A percentile compares a stretch with the other conserved stretches of the same genome.
These are phyloP conservation scores for Xylaria sp. DNA, from an alignment of 2,329 filamentous ascomycete genomes.

Conservation along the genomic window DNA sequence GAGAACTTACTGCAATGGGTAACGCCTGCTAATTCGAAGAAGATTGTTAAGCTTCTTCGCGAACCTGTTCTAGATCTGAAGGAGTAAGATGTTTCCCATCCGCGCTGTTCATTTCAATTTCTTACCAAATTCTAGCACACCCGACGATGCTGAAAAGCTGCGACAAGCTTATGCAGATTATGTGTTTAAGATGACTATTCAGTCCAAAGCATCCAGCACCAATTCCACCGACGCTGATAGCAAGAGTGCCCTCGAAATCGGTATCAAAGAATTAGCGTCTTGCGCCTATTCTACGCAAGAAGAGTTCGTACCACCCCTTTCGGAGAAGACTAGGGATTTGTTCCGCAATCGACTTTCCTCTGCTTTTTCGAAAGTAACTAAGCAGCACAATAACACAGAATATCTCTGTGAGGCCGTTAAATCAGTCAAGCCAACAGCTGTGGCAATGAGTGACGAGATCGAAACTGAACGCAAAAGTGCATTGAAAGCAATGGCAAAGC, in stretches of 20 bases:
- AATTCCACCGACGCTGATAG: constrained; percentile 47
- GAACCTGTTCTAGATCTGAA: constrained; percentile 54
- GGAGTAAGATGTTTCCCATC: constrained; percentile 46
- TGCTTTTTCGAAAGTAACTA: constrained; percentile 67
- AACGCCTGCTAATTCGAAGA: constrained; percentile 64
- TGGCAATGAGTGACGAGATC: constrained; percentile 66
- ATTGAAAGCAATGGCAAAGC: constrained; percentile 62
- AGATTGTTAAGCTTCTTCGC: constrained; percentile 60
- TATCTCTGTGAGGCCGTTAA: constrained; percentile 65
- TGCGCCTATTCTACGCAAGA: constrained; percentile 64
- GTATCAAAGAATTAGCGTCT: constrained; percentile 63
- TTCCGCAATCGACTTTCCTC: constrained; percentile 67
- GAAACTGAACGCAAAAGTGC: constrained; percentile 63
- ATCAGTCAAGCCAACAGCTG: constrained; percentile 62
- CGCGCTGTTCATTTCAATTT: constrained; percentile 40
- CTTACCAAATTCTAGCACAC: constrained; percentile 47
- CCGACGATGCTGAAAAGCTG: constrained; percentile 53
- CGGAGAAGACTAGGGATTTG: constrained; percentile 63
- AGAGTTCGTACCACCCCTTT: constrained; percentile 57
- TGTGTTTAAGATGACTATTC: constrained; percentile 62
- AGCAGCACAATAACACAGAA: constrained; percentile 62
- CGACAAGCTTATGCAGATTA: constrained; percentile 65
- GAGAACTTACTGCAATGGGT: constrained; percentile 75
- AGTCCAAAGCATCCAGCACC: constrained; percentile 48
- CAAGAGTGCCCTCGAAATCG: constrained; percentile 53